These are phyloP conservation scores for Termitomyces sp. DNA, from an alignment of 768 basidiomycete species.

Conservation along the genomic window DNA sequence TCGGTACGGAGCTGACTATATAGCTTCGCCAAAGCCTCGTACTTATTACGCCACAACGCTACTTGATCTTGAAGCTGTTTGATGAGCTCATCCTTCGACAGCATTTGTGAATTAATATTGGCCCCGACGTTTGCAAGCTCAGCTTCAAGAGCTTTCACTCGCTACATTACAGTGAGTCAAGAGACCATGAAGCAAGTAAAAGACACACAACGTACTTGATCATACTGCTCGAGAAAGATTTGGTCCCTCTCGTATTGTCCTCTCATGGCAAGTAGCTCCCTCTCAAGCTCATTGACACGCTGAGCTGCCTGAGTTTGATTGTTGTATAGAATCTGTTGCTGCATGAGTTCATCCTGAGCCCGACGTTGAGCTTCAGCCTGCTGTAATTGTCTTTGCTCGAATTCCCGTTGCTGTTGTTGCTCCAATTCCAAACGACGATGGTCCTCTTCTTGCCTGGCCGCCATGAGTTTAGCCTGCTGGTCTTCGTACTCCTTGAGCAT, in stretches of 20 bases:
- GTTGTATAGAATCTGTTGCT: constrained; percentile 77
- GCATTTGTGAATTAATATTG: constrained; percentile 81
- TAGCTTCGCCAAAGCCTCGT: constrained; percentile 95
- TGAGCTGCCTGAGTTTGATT: constrained; percentile 70
- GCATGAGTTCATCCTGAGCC: constrained; percentile 86
- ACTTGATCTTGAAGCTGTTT: constrained; percentile 96
- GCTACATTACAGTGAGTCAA: constrained; percentile 36
- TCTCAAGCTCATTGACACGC: constrained; percentile 77
- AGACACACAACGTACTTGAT: constrained; percentile 55
- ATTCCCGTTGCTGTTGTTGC: constrained; percentile 77
- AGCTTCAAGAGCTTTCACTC: constrained; percentile 92
- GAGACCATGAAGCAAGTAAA: background rate
- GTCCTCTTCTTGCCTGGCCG: constrained; percentile 80
- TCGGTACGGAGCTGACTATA: constrained; percentile 98
- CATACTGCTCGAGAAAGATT: constrained; percentile 95
- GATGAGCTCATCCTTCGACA: constrained; percentile 92
- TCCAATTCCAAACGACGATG: constrained; percentile 72
- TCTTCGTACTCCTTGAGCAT: constrained; percentile 96
- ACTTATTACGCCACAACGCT: constrained; percentile 95
- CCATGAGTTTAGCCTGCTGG: constrained; percentile 83
- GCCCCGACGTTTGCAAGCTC: constrained; percentile 71
- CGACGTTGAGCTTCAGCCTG: constrained; percentile 85
- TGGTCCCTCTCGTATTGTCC: constrained; percentile 99
- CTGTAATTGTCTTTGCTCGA: constrained; percentile 80
- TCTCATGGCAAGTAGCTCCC: constrained; percentile 86